Evolutionary conservation across 2,329 filamentous ascomycete species (phyloP).

Genomic region (Tolypocladium paradoxum): DNA sequence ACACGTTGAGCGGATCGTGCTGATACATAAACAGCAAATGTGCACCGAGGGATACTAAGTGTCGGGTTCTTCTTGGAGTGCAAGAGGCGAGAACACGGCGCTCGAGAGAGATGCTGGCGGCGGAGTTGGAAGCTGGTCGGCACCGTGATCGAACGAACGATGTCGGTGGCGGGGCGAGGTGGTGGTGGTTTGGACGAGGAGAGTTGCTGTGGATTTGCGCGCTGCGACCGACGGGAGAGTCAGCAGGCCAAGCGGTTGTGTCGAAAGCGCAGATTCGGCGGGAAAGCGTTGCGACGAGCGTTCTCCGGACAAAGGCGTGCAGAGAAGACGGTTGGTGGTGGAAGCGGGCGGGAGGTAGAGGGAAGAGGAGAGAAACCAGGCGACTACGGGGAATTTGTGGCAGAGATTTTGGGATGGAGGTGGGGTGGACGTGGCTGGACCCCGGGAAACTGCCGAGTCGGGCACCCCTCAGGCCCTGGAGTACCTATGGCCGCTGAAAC

Average conservation of each 20-base stretch:
- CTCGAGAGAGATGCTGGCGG: background rate
- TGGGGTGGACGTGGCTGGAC: background rate
- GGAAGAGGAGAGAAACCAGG: constrained; percentile 7
- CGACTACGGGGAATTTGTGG: constrained; percentile 6
- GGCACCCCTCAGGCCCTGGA: background rate
- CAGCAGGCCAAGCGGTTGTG: constrained; percentile 2
- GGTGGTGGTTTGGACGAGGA: background rate
- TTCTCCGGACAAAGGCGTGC: background rate
- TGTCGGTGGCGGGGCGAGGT: background rate
- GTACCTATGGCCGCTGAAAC: background rate
- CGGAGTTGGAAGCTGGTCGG: background rate
- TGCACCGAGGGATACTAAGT: constrained; percentile 20
- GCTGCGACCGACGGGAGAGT: constrained; percentile 10
- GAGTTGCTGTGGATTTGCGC: background rate
- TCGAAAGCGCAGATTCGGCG: background rate
- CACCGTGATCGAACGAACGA: background rate
- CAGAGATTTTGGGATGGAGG: constrained; percentile 6
- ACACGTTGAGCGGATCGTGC: constrained; percentile 82
- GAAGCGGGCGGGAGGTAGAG: constrained; percentile 9
- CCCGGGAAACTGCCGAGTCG: too few relatives aligned
- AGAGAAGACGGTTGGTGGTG: constrained; percentile 7
- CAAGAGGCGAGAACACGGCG: background rate
- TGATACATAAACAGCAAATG: constrained; percentile 88
- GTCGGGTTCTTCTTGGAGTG: constrained; percentile 9
- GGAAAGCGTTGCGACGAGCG: background rate